Evolutionary conservation across 768 basidiomycete genomes (phyloP), one percentile per base, ranked within the genome.

Genomic region (Piloderma croceum): DNA sequence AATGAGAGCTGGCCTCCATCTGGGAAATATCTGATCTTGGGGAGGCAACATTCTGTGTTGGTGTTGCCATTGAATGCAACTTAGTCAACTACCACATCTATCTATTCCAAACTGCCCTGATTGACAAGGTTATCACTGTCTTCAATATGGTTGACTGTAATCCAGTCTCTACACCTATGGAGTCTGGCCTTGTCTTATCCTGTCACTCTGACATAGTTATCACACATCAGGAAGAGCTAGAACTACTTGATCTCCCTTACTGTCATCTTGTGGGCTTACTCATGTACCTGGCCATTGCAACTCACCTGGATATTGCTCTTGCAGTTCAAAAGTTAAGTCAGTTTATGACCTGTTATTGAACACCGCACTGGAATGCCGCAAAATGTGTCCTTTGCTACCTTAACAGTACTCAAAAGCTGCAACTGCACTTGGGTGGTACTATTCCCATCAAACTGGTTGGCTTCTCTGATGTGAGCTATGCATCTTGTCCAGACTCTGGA

Each of bases 1-100:
- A 58, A 21, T 39, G 34, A 2, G 36, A 59, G 7, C 42, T 62
- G 1, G 20, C 41, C 1, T 23, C 32, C 3, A 32, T 39, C 2
- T 63, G 53, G 48, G 32, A 47, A 12, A 55, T 62, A n/a, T n/a
- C n/a, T n/a, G 54, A 58, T 27, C 43, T 56, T 3, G 55, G 60
- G 5, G 39, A 49, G 4, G 38, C 51, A 10, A 39, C 42, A 4
- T 50, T 49, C 19, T 32, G 45, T 11, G 25, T 65, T 7, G 62
- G 60, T 2, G 53, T 65, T 19, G 41, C 45, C 13, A 50, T 61
- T 19, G 34, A 43, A 2, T 47, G 45, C 3, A 43, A 57, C n/a
- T 42, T n/a, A n/a, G n/a, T n/a, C n/a, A n/a, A n/a, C n/a, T n/a
- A n/a, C n/a, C n/a, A n/a, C n/a, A n/a, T n/a, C n/a, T n/a, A n/a